A percentile compares a stretch with the other conserved stretches of the same genome.
Evolutionary conservation across 2,329 filamentous ascomycete genomes (phyloP).

Genomic region (Chrysoporthe austroafricana): DNA sequence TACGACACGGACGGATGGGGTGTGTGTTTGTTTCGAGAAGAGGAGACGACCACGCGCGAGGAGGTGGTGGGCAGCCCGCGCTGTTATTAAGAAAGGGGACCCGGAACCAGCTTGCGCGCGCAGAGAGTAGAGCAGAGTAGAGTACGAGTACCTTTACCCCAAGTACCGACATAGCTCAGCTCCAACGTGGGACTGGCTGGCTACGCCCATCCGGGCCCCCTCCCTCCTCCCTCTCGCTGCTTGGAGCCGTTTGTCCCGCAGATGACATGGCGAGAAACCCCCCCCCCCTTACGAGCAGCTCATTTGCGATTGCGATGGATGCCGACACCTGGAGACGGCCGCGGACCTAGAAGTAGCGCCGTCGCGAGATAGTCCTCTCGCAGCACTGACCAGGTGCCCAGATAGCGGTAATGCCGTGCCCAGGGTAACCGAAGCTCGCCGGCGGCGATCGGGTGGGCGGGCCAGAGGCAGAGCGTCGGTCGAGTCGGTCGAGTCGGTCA

Average conservation of each 20-base stretch:
- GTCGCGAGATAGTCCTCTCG: not conserved
- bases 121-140: not conserved
- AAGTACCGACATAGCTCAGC: slow-evolving; percentile 7
- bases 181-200: slow-evolving; percentile 10
- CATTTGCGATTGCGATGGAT: too few relatives aligned
- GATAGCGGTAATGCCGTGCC: not conserved
- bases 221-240: not conserved
- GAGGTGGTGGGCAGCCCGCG: slow-evolving; percentile 18
- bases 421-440: slow-evolving; percentile 1
- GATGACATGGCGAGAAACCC: slow-evolving; percentile 1
- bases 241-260: slow-evolving; percentile 8
- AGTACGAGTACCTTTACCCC: slow-evolving; percentile 4
- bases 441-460: not conserved
- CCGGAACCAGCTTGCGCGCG: not conserved
- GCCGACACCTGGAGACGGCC: not conserved
- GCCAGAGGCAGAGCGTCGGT: not conserved
- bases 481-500: not conserved
- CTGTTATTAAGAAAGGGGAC: slow-evolving; percentile 1
- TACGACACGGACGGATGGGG: not conserved
- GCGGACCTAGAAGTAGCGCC: slow-evolving; percentile 6
- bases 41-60: slow-evolving; percentile 13
- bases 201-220: not conserved
- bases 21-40: slow-evolving; percentile 2
- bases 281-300: not conserved
- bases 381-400: not conserved